Evolutionary conservation across 2,329 filamentous ascomycete genomes (phyloP), one percentile per base, ranked within the genome.

Genomic region (Claviceps pusilla): DNA sequence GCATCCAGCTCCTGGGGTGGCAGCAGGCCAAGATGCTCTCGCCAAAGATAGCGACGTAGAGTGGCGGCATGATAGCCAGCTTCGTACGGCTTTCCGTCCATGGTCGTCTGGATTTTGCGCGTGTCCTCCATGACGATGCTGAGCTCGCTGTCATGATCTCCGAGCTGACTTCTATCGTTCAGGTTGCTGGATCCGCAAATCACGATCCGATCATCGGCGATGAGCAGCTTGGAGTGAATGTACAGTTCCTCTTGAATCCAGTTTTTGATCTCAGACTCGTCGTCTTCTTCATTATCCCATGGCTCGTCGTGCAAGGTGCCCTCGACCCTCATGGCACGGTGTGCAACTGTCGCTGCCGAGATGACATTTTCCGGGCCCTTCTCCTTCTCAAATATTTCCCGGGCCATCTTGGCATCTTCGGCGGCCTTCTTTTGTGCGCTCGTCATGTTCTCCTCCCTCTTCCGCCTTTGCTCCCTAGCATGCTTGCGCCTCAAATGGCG

Each of bases 161-260:
- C 91, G 5, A 93, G 72, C 68, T 95, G 90, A 51, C 87, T 82
- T 53, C 91, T 84, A 66, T 97, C 91, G 67, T 96, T 97, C 62
- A 96, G 76, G 68, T 96, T 97, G 59, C 87, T 88, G 31, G 84
- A 89, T 19, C 89, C 89, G 65, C 89, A 93, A 53, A 96, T 81
- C 1, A 87, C 89, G 50, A 89, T 78, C 53, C 83, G 82, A 67
- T 97, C 91, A 65, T 97, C 90, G 1, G 85, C 86, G 60, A 96
- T 91, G 60, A 93, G 77, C 41, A 96, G 76, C 71, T 97, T 98
- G 33, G 83, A 86, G 67, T 98, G 93, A 50, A 97, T 84, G 66
- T 98, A 98, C 2, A 97, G 78, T 68, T 98, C 91, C 66, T 98
- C 93, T 65, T 95, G 91, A 56, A 97, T 84, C 74, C 93, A 94